Conservation (phyloP, 305 asterid species). For the Ajuga reptans region DNA sequence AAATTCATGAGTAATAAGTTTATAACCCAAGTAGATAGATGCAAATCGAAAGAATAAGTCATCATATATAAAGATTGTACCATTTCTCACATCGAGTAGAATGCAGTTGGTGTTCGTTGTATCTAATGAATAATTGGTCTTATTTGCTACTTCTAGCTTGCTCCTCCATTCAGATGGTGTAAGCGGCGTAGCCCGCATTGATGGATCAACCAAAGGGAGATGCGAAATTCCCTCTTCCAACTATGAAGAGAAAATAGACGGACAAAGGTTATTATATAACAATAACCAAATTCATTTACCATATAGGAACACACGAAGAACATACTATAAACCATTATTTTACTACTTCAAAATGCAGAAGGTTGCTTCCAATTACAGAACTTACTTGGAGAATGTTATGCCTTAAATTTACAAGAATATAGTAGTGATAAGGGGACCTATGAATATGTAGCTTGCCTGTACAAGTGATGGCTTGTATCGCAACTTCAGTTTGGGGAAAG, state of each 20-base stretch:
- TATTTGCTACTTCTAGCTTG: constrained; percentile 50
- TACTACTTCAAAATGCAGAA: not conserved
- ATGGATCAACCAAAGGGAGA: constrained; percentile 84
- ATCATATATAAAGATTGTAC: constrained; percentile 31
- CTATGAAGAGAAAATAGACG: constrained; percentile 34
- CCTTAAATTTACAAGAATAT: not conserved
- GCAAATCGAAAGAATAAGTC: not conserved
- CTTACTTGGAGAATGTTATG: not conserved
- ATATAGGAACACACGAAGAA: not conserved
- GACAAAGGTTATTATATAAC: not conserved
- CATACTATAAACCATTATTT: not conserved
- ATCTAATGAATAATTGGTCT: constrained; percentile 26
- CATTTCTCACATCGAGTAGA: constrained; percentile 87
- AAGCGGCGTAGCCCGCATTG: constrained; percentile 75
- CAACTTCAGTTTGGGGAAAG: constrained; percentile 81
- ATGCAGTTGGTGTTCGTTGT: constrained; percentile 31
- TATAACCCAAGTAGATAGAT: not conserved
- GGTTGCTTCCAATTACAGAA: not conserved
- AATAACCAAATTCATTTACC: not conserved
- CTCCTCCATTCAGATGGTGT: constrained; percentile 84
- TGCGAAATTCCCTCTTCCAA: constrained; percentile 71
- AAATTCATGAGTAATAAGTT: not conserved
- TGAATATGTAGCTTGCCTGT: constrained; percentile 50
- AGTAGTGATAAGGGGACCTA: constrained; percentile 1
- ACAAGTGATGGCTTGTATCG: constrained; percentile 98